Base-by-base conservation (phyloP, 345 rosid genomes). In the Syzygium jambos region DNA sequence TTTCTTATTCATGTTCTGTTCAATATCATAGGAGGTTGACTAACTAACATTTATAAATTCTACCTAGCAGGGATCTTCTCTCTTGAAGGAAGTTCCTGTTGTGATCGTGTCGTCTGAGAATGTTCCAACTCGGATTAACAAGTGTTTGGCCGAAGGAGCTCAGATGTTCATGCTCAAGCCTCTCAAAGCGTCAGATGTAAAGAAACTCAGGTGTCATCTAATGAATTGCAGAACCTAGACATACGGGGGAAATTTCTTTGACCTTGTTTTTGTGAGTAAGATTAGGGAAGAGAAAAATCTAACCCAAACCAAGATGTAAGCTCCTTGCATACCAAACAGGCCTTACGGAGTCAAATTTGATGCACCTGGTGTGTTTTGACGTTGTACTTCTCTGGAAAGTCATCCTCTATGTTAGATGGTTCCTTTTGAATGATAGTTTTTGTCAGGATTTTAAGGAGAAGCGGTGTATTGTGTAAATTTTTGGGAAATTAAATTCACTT, bases 91-190 rank as follows among this genome's bases (percentile, higher is more conserved):
- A 90, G 93, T 97, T 88, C 98, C 98, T 9, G 99, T 97, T 51
- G 96, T 97, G 85, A 92, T 97, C 86, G 85, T 97, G 94, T 97
- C 99, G 30, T 96, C 98, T 4, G 99, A 95, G 91, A 95, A 96
- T 86, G 91, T 93, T 86, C 95, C 97, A 15, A 92, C 96, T 63
- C 94, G 96, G 7, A 91, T 97, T 80, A 92, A 90, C 91, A 90
- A 94, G 98, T 97, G 99, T 88, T 90, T 97, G 87, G 93, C 93
- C 83, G 96, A 95, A 88, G 99, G 99, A 68, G 98, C 99, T 23
- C 94, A 97, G 61, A 94, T 93, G 95, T 97, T 97, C 92, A 93
- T 96, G 93, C 92, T 94, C 87, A 97, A 97, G 94, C 99, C 98
- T 1, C 90, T 96, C 85, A 96, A 97, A 85, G 94, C 88, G 82